These are phyloP conservation scores for Areca catechu DNA, from an alignment of 176 grass and related monocot genomes.

Conservation along the genomic window DNA sequence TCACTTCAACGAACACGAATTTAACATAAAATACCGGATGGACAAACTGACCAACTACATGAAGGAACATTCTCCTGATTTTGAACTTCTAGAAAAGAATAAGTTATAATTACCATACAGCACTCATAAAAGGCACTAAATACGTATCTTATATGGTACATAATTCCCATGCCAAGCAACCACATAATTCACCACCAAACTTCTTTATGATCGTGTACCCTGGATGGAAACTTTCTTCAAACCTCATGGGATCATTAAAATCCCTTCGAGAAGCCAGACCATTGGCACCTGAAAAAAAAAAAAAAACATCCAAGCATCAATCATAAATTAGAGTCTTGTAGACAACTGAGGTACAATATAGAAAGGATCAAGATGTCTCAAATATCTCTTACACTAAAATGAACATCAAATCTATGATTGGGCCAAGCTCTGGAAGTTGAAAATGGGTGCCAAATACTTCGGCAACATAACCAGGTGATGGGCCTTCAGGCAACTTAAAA, in stretches of 20 bases:
- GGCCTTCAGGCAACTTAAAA: constrained; percentile 64
- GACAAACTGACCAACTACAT: too few species aligned
- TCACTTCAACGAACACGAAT: too few species aligned
- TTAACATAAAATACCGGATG: too few species aligned
- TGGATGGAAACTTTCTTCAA: constrained; percentile 49
- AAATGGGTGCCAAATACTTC: constrained; percentile 88
- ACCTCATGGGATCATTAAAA: constrained; percentile 73
- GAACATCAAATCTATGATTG: constrained; percentile 26
- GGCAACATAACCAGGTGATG: constrained; percentile 72
- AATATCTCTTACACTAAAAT: too few species aligned
- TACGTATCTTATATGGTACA: constrained; percentile 93
- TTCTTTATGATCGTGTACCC: constrained; percentile 71
- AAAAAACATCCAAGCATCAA: not conserved
- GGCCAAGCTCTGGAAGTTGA: constrained; percentile 91
- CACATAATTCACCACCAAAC: constrained; percentile 81
- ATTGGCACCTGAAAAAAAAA: constrained; percentile 54
- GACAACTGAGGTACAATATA: too few species aligned
- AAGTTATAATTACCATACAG: too few species aligned
- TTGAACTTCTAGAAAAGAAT: too few species aligned
- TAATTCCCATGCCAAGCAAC: constrained; percentile 97
- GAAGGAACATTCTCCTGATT: too few species aligned
- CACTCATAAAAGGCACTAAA: too few species aligned
- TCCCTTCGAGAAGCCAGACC: constrained; percentile 65
- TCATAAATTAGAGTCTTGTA: not conserved
- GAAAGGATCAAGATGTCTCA: too few species aligned